Percentiles rank a stretch among this genome's conserved stretches.
These are phyloP conservation scores for Bruguiera hainesii DNA, from an alignment of 441 rosid genomes.

Conservation along the genomic window DNA sequence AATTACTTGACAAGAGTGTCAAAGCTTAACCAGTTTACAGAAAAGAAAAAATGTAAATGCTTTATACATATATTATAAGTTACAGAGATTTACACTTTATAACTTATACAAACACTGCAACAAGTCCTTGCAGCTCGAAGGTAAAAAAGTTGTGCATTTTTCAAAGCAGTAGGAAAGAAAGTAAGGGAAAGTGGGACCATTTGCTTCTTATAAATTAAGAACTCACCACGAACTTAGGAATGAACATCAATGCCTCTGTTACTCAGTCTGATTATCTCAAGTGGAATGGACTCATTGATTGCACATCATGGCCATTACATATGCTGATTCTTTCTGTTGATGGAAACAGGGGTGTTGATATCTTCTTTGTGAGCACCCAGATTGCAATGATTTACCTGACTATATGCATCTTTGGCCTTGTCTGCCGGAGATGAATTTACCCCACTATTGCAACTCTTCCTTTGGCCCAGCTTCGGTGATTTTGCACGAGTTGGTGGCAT, in stretches of 20 bases:
- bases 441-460: slow-evolving; percentile 55
- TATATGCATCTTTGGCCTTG: slow-evolving; percentile 35
- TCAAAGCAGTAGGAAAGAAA: slow-evolving; percentile 22
- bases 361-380: slow-evolving; percentile 34
- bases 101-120: slow-evolving; percentile 35
- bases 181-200: slow-evolving; percentile 20
- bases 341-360: slow-evolving; percentile 11
- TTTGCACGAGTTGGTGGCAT: slow-evolving; percentile 93
- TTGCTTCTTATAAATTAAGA: slow-evolving; percentile 37
- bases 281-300: slow-evolving; percentile 20
- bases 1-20: background rate
- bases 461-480: slow-evolving; percentile 88
- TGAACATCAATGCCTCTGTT: slow-evolving; percentile 24
- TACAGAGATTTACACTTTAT: slow-evolving; percentile 63
- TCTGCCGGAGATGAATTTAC: slow-evolving; percentile 36
- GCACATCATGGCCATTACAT: slow-evolving; percentile 20
- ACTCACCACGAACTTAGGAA: slow-evolving; percentile 33
- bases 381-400: slow-evolving; percentile 34
- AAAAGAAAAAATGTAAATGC: slow-evolving; percentile 21
- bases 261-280: slow-evolving; percentile 28
- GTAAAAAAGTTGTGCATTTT: slow-evolving; percentile 29
- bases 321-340: slow-evolving; percentile 20
- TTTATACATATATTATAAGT: slow-evolving; percentile 39
- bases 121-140: slow-evolving; percentile 32
- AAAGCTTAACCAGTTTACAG: slow-evolving; percentile 10